phyloP scores from a whole-genome alignment of 371 early-diverging fungal species.

The Catenaria anguillulae region DNA sequence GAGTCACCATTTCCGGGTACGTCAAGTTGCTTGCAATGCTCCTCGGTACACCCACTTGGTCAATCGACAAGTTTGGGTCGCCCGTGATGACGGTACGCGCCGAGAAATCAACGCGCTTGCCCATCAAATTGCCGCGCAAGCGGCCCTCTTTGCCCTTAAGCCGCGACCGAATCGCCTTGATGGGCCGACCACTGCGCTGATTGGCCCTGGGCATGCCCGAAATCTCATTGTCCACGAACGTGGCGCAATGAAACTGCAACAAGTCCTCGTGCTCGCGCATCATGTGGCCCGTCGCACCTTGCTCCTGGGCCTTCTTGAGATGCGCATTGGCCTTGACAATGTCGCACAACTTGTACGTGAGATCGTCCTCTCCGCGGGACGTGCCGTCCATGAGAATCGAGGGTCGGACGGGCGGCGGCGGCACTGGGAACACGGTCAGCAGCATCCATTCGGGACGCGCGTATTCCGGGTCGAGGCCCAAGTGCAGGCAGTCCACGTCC shows the following conservation, averaged over 20 bases:
- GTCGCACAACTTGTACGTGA: constrained; percentile 93
- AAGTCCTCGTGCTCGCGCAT: constrained; percentile 89
- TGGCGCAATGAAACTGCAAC: constrained; percentile 97
- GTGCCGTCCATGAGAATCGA: constrained; percentile 93
- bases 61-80: constrained; percentile 94
- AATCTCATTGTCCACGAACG: constrained; percentile 98
- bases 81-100: constrained; percentile 99
- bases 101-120: constrained; percentile 99
- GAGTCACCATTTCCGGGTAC: constrained; percentile 96
- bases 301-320: constrained; percentile 76
- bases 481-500: constrained; percentile 70
- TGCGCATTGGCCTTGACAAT: constrained; percentile 94
- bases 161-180: constrained; percentile 94
- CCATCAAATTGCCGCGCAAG: constrained; percentile 99
- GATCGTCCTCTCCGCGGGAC: constrained; percentile 87
- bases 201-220: constrained; percentile 93
- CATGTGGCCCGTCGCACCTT: constrained; percentile 93
- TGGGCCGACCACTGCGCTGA: constrained; percentile 94
- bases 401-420: constrained; percentile 98
- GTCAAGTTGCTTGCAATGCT: constrained; percentile 97
- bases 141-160: constrained; percentile 99
- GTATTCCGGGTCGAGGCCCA: constrained; percentile 88
- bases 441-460: constrained; percentile 99
- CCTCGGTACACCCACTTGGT: constrained; percentile 98
- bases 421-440: constrained; percentile 86